Percentiles rank a stretch among this genome's conserved stretches.
These are phyloP conservation scores for Lepidium aucheri DNA, from an alignment of 345 rosid species.

Conservation along the genomic window DNA sequence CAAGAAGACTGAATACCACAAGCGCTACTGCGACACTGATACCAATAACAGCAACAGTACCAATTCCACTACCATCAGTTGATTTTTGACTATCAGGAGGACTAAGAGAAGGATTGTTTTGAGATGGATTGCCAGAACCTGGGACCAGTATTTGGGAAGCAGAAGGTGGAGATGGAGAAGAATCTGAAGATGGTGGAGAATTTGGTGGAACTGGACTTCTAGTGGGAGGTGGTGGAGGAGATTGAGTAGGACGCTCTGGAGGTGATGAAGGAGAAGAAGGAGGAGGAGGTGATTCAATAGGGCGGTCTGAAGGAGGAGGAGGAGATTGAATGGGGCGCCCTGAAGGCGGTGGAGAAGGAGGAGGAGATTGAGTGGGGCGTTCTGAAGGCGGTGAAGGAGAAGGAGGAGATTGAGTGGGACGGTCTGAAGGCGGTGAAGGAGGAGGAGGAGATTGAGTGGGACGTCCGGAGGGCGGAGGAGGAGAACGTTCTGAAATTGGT, in stretches of 20 bases:
- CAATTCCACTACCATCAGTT: constrained; percentile 31
- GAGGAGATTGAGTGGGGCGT: constrained; percentile 16
- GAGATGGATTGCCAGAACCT: constrained; percentile 24
- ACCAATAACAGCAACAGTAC: constrained; percentile 46
- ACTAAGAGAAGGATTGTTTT: constrained; percentile 30
- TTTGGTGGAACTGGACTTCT: constrained; percentile 23
- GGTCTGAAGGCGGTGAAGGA: constrained; percentile 8
- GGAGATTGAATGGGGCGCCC: constrained; percentile 12
- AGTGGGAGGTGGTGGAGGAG: constrained; percentile 4
- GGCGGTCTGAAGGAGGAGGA: constrained; percentile 9
- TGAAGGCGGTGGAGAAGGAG: constrained; percentile 3
- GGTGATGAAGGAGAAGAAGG: constrained; percentile 28
- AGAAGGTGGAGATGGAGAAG: constrained; percentile 33
- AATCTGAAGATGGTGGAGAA: constrained; percentile 30
- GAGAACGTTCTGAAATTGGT: constrained; percentile 17
- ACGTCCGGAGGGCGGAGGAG: constrained; percentile 13
- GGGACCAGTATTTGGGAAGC: constrained; percentile 33
- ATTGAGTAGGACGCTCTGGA: neutral
- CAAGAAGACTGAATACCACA: constrained; percentile 49
- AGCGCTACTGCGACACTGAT: constrained; percentile 45
- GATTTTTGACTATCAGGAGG: constrained; percentile 5
- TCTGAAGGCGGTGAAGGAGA: constrained; percentile 8
- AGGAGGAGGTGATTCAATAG: constrained; percentile 20
- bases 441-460: neutral
- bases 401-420: constrained; percentile 19